Evolutionary conservation across 495 filamentous ascomycete genomes (phyloP).

Genomic region (Podospora pseudopauciseta): DNA sequence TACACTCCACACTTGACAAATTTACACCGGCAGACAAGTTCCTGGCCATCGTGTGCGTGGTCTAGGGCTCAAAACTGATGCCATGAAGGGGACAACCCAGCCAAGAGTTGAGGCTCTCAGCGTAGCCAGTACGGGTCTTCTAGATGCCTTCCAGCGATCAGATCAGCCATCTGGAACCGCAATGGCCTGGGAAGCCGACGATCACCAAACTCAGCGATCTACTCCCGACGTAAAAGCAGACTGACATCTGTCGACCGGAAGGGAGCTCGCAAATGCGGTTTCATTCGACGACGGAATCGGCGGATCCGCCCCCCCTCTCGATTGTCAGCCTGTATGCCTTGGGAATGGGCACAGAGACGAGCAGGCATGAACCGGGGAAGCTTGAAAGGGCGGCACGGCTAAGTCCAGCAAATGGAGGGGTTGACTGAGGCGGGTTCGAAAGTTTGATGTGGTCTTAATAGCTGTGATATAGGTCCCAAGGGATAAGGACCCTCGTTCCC

Average conservation of each 20-base stretch:
- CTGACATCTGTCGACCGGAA: neutral
- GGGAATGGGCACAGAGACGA: neutral
- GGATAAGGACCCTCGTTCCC: slow-evolving; percentile 9
- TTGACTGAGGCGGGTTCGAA: slow-evolving; percentile 2
- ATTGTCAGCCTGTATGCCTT: neutral
- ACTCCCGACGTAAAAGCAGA: neutral
- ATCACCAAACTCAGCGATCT: neutral
- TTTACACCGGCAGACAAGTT: neutral
- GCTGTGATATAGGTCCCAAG: slow-evolving; percentile 9
- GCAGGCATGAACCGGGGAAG: slow-evolving; percentile 11
- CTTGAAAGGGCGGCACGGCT: slow-evolving; percentile 12
- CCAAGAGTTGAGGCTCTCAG: neutral
- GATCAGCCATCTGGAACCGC: neutral
- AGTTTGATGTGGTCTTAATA: slow-evolving; percentile 6
- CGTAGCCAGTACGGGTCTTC: neutral
- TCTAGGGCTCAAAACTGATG: neutral
- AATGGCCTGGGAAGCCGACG: neutral
- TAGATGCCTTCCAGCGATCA: neutral
- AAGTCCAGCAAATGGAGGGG: slow-evolving; percentile 10
- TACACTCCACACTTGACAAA: neutral
- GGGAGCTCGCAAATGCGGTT: slow-evolving; percentile 3
- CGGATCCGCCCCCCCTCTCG: neutral
- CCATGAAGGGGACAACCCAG: neutral
- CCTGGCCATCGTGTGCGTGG: neutral
- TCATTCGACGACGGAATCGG: slow-evolving; percentile 3